Conservation (phyloP, 345 rosid genomes). For the Eucalyptus victrix region DNA sequence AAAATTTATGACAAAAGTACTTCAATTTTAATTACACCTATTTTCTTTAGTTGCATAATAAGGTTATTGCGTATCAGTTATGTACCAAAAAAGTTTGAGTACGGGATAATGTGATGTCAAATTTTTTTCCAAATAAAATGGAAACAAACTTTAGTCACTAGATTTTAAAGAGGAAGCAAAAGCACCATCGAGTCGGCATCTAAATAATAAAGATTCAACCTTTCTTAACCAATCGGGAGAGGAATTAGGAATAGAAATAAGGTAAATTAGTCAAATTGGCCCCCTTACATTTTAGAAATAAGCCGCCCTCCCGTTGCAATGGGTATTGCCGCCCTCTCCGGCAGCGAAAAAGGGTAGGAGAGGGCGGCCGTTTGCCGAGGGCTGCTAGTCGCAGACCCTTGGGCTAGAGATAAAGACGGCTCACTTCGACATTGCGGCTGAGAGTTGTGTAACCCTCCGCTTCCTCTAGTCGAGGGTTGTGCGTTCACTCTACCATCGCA, state of each 20-base stretch:
- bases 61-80: background rate
- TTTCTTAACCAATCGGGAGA: background rate
- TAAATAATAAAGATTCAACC: background rate
- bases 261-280: background rate
- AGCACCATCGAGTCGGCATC: background rate
- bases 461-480: background rate
- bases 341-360: background rate
- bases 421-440: accelerated
- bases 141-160: background rate
- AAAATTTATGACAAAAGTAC: background rate
- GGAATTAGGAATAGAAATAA: background rate
- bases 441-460: background rate
- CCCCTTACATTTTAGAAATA: background rate
- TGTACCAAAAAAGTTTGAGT: background rate
- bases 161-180: background rate
- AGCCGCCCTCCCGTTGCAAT: background rate
- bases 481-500: accelerated
- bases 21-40: background rate
- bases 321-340: background rate
- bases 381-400: background rate
- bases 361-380: background rate
- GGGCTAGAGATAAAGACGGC: background rate
- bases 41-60: background rate
- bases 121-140: background rate
- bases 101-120: background rate